Percentiles rank a stretch among this genome's conserved stretches.
These are phyloP conservation scores for Ganoderma resinaceum DNA, from an alignment of 1,284 basidiomycete genomes.

Conservation along the genomic window DNA sequence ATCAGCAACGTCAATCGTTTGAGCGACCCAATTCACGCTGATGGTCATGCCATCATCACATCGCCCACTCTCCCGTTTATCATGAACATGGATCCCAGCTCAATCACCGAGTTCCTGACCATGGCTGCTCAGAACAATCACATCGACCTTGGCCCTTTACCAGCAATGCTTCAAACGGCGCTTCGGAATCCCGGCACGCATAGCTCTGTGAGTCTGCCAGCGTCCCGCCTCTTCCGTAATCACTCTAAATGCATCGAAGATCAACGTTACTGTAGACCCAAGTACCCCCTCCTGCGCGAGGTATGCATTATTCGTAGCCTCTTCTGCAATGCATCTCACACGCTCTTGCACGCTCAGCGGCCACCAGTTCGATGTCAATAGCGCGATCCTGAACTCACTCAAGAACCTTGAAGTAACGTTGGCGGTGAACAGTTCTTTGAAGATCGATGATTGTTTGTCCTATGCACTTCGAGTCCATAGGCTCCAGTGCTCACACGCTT, in stretches of 20 bases:
- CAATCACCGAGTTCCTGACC: constrained; percentile 66
- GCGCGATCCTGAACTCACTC: constrained; percentile 67
- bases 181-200: constrained; percentile 57
- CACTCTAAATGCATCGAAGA: constrained; percentile 44
- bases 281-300: constrained; percentile 55
- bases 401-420: constrained; percentile 43
- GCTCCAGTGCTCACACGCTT: background rate
- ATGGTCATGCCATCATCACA: constrained; percentile 66
- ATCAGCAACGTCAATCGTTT: constrained; percentile 54
- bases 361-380: constrained; percentile 48
- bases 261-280: constrained; percentile 64
- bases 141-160: constrained; percentile 71
- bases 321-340: background rate
- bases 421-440: constrained; percentile 52
- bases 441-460: constrained; percentile 65
- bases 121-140: constrained; percentile 60
- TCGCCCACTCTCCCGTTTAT: constrained; percentile 67
- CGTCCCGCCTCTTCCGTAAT: background rate
- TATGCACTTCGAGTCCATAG: background rate
- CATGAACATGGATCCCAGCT: constrained; percentile 70
- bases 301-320: background rate
- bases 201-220: constrained; percentile 23
- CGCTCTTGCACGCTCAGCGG: background rate
- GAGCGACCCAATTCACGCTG: constrained; percentile 63
- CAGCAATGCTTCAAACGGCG: constrained; percentile 64